Evolutionary conservation across 2,329 filamentous ascomycete species (phyloP).

Genomic region (Colletotrichum sp.): DNA sequence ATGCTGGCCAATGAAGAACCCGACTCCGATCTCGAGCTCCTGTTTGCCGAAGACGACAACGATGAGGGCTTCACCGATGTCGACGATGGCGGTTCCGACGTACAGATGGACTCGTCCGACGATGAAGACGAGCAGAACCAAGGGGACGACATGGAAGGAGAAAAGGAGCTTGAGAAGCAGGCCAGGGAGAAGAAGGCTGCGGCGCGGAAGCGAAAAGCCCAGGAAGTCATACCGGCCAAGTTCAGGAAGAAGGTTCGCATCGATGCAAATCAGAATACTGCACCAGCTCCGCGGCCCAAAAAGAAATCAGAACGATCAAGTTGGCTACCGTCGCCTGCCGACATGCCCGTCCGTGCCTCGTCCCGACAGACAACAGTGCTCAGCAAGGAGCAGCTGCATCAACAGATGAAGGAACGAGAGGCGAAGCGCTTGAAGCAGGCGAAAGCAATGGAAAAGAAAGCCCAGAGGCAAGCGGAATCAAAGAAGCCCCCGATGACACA

Average conservation of each 20-base stretch:
- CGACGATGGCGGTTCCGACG: slow-evolving; percentile 72
- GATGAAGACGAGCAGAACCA: slow-evolving; percentile 78
- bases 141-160: slow-evolving; percentile 79
- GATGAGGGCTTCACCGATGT: slow-evolving; percentile 74
- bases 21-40: slow-evolving; percentile 70
- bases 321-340: slow-evolving; percentile 60
- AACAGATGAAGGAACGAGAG: slow-evolving; percentile 77
- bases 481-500: slow-evolving; percentile 87
- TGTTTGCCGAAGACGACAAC: slow-evolving; percentile 77
- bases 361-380: slow-evolving; percentile 61
- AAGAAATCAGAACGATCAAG: slow-evolving; percentile 66
- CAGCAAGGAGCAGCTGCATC: slow-evolving; percentile 67
- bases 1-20: slow-evolving; percentile 78
- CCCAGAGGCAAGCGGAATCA: slow-evolving; percentile 73
- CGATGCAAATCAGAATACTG: slow-evolving; percentile 45
- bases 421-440: slow-evolving; percentile 73
- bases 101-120: slow-evolving; percentile 84
- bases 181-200: slow-evolving; percentile 71
- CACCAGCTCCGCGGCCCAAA: slow-evolving; percentile 55
- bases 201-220: slow-evolving; percentile 80
- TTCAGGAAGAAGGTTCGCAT: slow-evolving; percentile 81
- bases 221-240: slow-evolving; percentile 73
- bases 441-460: slow-evolving; percentile 68
- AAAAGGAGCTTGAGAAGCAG: slow-evolving; percentile 82
- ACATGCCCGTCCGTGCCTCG: slow-evolving; percentile 63